Evolutionary conservation across 371 early-diverging fungal genomes (phyloP), one percentile per base, ranked within the genome.

Genomic region (Entomophthora muscae): DNA sequence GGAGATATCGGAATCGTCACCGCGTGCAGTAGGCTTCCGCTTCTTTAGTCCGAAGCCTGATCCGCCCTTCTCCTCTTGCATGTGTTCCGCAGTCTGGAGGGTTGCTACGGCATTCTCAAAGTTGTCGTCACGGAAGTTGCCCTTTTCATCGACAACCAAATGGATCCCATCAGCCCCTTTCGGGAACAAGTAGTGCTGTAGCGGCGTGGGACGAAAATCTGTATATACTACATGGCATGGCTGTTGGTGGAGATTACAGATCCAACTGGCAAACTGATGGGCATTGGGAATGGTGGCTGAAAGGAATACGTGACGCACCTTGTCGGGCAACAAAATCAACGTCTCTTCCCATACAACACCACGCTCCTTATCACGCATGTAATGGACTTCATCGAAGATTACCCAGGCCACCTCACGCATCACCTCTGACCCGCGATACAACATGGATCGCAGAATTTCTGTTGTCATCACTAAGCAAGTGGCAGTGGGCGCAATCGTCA

Each of bases 291-390:
- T 99, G 17, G 99, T 99, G 33, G 99, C 99, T 24, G 98, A 98
- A 56, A 99, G 80, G 71, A 99, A 99, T 10, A 99, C 97, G 74
- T 88, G 91, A 64, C 89, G 84, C 42, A 95, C 94, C 52, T 88
- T 86, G 65, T 89, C 86, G 28, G 98, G 98, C 54, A 99, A 72
- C 67, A 99, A 73, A 73, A 99, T 98, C 57, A 99, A 88, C 0
- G 98, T 95, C 76, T 99, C 99, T 73, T 99, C 99, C 99, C 99
- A 99, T 0, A 99, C 99, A 17, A 99, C 99, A 70, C 99, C 99
- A 69, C 99, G 90, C 60, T 77, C 76, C 63, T 76, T 71, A 71
- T 97, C 95, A 69, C 96, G 78, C 99, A 99, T 98, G 72, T 99
- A 99, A 75, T 99, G 99, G 63, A 99, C 90, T 80, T 99, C 99